These are phyloP conservation scores for Hyphopichia homilentoma DNA, from an alignment of 805 yeast species.

Conservation along the genomic window DNA sequence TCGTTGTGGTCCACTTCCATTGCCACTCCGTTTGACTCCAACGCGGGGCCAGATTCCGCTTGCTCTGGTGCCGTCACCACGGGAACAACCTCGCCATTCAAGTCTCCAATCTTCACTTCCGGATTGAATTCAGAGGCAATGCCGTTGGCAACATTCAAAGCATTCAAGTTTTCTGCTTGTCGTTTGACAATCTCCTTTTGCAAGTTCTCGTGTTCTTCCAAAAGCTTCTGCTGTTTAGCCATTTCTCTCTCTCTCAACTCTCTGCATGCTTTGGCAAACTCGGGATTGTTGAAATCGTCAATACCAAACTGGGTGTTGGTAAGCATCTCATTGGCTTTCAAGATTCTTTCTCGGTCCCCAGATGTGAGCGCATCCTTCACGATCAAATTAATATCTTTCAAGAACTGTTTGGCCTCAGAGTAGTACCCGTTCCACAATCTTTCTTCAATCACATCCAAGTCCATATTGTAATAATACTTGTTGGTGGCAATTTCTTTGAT, in stretches of 20 bases:
- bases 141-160: conserved; percentile 1
- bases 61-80: too few species aligned
- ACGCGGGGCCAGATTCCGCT: too few species aligned
- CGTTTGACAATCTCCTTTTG: conserved; percentile 20
- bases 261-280: conserved; percentile 71
- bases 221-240: conserved; percentile 43
- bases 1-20: too few species aligned
- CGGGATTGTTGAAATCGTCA: conserved; percentile 79
- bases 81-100: too few species aligned
- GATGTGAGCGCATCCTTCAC: conserved; percentile 68
- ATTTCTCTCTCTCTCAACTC: conserved; percentile 66
- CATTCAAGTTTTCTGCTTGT: conserved; percentile 8
- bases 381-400: conserved; percentile 81
- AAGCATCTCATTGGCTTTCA: conserved; percentile 88
- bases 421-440: conserved; percentile 96
- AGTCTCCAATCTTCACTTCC: too few species aligned
- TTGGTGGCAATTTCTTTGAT: conserved; percentile 79
- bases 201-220: conserved; percentile 31
- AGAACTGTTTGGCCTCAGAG: conserved; percentile 85
- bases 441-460: conserved; percentile 89
- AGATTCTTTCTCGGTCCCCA: conserved; percentile 79
- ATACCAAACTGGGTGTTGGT: conserved; percentile 95
- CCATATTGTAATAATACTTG: conserved; percentile 77
- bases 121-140: neutral
- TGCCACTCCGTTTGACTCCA: too few species aligned